Evolutionary conservation across 495 filamentous ascomycete species (phyloP).

Genomic region (Corynascus novoguineensis): DNA sequence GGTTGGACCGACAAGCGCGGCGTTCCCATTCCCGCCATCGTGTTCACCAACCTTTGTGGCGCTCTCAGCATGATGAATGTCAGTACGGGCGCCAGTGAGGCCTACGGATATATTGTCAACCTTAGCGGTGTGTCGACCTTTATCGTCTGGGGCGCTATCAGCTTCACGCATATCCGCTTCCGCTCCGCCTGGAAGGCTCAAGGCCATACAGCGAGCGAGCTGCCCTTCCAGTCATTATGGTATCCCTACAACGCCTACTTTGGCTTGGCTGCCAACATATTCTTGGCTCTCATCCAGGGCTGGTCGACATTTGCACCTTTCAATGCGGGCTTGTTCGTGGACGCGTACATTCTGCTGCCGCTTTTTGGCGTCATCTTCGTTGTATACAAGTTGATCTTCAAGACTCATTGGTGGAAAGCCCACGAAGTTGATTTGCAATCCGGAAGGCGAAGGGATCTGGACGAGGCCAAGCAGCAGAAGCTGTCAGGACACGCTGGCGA

Average conservation of each 20-base stretch:
- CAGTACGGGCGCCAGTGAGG: constrained; percentile 52
- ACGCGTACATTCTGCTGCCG: constrained; percentile 62
- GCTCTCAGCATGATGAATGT: constrained; percentile 64
- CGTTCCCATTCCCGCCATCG: constrained; percentile 58
- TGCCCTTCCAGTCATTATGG: constrained; percentile 54
- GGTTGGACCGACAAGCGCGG: constrained; percentile 58
- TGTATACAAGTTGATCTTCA: constrained; percentile 54
- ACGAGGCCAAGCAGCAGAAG: constrained; percentile 29
- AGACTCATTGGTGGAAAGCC: constrained; percentile 47
- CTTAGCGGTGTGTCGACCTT: constrained; percentile 56
- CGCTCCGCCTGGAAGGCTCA: constrained; percentile 52
- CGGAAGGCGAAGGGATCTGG: constrained; percentile 48
- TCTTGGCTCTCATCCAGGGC: constrained; percentile 62
- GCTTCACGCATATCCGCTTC: constrained; percentile 63
- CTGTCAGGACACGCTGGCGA: constrained; percentile 6
- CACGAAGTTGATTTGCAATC: constrained; percentile 58
- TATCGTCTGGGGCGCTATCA: constrained; percentile 61
- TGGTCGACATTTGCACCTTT: constrained; percentile 52
- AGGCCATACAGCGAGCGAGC: constrained; percentile 44
- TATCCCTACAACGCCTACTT: constrained; percentile 62
- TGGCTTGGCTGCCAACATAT: constrained; percentile 53
- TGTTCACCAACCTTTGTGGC: constrained; percentile 59
- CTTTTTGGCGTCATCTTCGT: constrained; percentile 57
- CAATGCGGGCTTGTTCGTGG: constrained; percentile 54
- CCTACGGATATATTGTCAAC: constrained; percentile 49